Evolutionary conservation across 2,329 filamentous ascomycete genomes (phyloP), one percentile per base, ranked within the genome.

Genomic region (Ophiostoma ips): DNA sequence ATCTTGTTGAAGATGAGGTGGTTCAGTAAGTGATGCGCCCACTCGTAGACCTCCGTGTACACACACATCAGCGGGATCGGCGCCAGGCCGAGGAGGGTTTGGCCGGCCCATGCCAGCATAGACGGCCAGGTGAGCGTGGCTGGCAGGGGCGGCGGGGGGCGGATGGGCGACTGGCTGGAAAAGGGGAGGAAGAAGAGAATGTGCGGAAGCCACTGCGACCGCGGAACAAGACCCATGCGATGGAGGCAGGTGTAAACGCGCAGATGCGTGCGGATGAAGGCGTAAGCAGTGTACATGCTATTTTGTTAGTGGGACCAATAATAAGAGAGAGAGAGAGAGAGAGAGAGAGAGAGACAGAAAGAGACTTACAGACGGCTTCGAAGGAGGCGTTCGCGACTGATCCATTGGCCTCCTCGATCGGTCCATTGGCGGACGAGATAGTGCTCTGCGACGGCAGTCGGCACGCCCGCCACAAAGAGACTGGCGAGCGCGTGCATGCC

Each of bases 111-210:
- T 21, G 58, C 55, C 2, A 65, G 50, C 5, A 77, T 40, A 13
- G 68, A 68, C 5, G 61, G 53, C 3, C 60, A 50, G 10, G 61
- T 66, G 16, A 73, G 58, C 3, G 67, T 64, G 4, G 62, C 54
- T 0, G 67, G 66, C 0, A 66, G 61, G 2, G 70, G 68, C 2
- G 73, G 74, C 0, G 70, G 60, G 1, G 64, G 59, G 28, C 77
- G 70, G 1, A 73, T 73, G 0, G 75, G 79, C 12, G 67, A 61
- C 8, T 63, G 57, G 12, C 46, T n/a, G 13, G 72, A 71, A 45
- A 77, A 79, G 0, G 76, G 76, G 16, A 79, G 58, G 55, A 78
- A 78, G 59, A 71, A 80, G 5, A 60, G 64, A 35, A 64, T 63
- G 8, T 58, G 60, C 0, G 76, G 76, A 3, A 78, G 60, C 60